A percentile compares a stretch with the other conserved stretches of the same genome.
Conservation (phyloP, 768 basidiomycete genomes). For the Heimioporus sp. region DNA sequence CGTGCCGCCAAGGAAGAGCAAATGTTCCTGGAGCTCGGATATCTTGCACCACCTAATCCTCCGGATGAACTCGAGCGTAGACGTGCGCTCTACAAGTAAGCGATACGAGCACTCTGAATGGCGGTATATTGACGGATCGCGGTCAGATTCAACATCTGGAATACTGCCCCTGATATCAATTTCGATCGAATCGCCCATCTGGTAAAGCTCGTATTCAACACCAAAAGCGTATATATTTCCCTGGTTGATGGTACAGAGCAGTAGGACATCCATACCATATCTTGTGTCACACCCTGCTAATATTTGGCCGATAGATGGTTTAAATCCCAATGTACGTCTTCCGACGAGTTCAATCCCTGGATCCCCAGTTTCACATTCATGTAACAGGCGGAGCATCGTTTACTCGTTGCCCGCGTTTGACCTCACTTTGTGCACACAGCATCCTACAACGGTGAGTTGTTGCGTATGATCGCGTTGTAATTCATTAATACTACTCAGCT, state of each 20-base stretch:
- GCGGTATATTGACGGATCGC: slow-evolving; percentile 1
- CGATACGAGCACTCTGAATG: not conserved
- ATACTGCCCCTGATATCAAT: slow-evolving; percentile 81
- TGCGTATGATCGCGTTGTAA: not conserved
- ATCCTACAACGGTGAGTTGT: slow-evolving; percentile 67
- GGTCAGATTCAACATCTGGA: slow-evolving; percentile 82
- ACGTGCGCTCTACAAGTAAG: slow-evolving; percentile 82
- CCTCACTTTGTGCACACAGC: slow-evolving; percentile 81
- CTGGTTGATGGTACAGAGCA: slow-evolving; percentile 84
- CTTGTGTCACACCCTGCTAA: slow-evolving; percentile 8
- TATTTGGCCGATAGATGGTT: slow-evolving; percentile 58
- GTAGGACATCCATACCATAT: slow-evolving; percentile 41
- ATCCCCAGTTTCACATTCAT: not conserved
- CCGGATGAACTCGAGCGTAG: slow-evolving; percentile 81
- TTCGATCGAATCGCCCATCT: slow-evolving; percentile 94
- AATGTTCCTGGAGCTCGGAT: slow-evolving; percentile 61
- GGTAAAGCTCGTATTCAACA: slow-evolving; percentile 89
- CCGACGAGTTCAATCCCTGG: not conserved
- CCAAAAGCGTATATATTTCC: slow-evolving; percentile 80
- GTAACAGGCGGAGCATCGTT: slow-evolving; percentile 45
- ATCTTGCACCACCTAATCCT: slow-evolving; percentile 79
- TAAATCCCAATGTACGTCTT: slow-evolving; percentile 76
- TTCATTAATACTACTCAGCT: slow-evolving; percentile 38
- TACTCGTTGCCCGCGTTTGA: slow-evolving; percentile 48
- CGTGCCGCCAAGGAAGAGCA: slow-evolving; percentile 67